These are phyloP conservation scores for Omphalea diandra DNA, from an alignment of 441 rosid species.

Conservation along the genomic window DNA sequence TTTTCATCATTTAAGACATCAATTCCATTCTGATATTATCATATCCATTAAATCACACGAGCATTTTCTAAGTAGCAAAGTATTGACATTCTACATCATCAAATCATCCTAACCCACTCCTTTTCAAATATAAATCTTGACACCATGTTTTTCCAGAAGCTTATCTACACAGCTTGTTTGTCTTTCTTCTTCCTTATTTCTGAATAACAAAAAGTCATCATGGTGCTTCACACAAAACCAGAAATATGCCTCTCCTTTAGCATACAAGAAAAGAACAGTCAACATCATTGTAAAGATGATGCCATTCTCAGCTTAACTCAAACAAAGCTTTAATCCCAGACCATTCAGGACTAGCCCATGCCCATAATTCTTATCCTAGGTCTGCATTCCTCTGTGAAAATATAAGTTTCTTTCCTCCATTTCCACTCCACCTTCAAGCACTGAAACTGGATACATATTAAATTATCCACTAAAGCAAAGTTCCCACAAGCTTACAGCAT, in stretches of 20 bases:
- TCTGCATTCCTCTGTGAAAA: not conserved
- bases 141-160: not conserved
- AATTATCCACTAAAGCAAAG: not conserved
- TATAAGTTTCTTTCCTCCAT: not conserved
- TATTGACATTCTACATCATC: not conserved
- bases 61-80: not conserved
- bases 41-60: not conserved
- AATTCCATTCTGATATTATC: not conserved
- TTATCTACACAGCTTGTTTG: not conserved
- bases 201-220: not conserved
- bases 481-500: not conserved
- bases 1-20: not conserved
- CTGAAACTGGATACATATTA: not conserved
- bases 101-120: not conserved
- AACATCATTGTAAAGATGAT: not conserved
- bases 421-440: slow-evolving; percentile 1
- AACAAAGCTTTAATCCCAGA: not conserved
- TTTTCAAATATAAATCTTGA: not conserved
- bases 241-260: not conserved
- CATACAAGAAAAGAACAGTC: not conserved
- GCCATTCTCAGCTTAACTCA: not conserved
- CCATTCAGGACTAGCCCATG: not conserved
- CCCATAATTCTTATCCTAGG: not conserved
- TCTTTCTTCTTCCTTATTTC: not conserved
- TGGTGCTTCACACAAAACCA: not conserved